Conservation (phyloP, 176 grass and related monocot genomes). For the Ensete ventricosum region DNA sequence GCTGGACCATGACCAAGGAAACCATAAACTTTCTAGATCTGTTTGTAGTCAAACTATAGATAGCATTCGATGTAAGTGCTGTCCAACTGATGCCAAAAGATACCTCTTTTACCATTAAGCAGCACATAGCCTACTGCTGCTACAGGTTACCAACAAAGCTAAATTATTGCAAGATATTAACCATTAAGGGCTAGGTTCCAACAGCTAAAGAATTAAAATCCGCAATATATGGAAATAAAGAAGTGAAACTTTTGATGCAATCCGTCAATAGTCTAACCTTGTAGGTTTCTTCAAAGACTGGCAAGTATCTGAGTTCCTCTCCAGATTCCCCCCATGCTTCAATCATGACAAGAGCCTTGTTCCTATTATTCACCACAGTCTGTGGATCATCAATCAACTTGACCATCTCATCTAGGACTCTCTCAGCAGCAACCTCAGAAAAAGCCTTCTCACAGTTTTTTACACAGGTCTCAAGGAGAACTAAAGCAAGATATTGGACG, state of each 20-base stretch:
- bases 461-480: constrained; percentile 79
- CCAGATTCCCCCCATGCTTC: constrained; percentile 81
- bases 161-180: too few species aligned
- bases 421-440: constrained; percentile 78
- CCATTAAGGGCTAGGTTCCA: neutral
- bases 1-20: too few species aligned
- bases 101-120: too few species aligned
- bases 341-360: constrained; percentile 68
- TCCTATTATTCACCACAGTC: constrained; percentile 77
- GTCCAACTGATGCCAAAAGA: too few species aligned
- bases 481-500: constrained; percentile 69
- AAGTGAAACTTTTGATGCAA: neutral
- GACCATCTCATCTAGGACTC: constrained; percentile 88
- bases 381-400: constrained; percentile 84
- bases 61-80: too few species aligned
- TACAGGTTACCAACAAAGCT: too few species aligned
- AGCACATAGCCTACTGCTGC: too few species aligned
- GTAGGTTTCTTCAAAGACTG: constrained; percentile 89
- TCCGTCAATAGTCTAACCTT: constrained; percentile 37
- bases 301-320: constrained; percentile 81
- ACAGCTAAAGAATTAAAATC: neutral
- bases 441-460: constrained; percentile 95
- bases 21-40: too few species aligned
- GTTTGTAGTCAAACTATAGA: too few species aligned
- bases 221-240: constrained; percentile 5